Evolutionary conservation across 495 filamentous ascomycete species (phyloP).

Genomic region (Aspergillus incahuasiensis): DNA sequence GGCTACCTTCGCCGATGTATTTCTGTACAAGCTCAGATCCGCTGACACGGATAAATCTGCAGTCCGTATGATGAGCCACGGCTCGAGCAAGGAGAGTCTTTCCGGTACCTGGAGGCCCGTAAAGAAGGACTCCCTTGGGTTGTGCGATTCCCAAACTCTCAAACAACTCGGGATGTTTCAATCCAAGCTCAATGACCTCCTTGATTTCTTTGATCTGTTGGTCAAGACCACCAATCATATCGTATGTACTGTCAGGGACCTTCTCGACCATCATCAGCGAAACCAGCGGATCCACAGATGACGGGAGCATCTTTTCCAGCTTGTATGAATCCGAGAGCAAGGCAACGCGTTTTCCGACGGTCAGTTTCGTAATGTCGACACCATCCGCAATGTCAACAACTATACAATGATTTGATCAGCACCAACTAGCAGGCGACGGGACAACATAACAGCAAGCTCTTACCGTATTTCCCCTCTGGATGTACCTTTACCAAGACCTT

Average conservation of each 20-base stretch:
- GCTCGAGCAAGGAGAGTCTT: constrained; percentile 95
- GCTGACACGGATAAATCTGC: constrained; percentile 96
- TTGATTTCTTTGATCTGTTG: constrained; percentile 99
- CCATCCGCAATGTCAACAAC: constrained; percentile 95
- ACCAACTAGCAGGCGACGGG: constrained; percentile 12
- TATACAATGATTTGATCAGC: constrained; percentile 29
- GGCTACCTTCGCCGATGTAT: constrained; percentile 96
- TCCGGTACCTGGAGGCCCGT: constrained; percentile 93
- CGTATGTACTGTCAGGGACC: constrained; percentile 98
- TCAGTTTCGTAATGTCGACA: constrained; percentile 93
- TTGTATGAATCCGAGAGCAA: constrained; percentile 95
- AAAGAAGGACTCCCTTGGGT: constrained; percentile 94
- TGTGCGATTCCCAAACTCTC: constrained; percentile 98
- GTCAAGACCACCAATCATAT: constrained; percentile 99
- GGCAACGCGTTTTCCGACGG: constrained; percentile 94
- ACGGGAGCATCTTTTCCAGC: constrained; percentile 95
- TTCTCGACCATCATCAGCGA: constrained; percentile 99
- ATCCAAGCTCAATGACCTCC: constrained; percentile 96
- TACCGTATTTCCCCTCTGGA: constrained; percentile 99
- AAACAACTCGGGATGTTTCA: constrained; percentile 98
- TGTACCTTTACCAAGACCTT: constrained; percentile 99
- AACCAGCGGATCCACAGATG: constrained; percentile 94
- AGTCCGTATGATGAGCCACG: constrained; percentile 96
- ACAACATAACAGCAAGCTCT: constrained; percentile 18
- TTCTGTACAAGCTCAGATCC: constrained; percentile 97